Evolutionary conservation across 257 asterid genomes (phyloP).

Genomic region (Haberlea rhodopensis): DNA sequence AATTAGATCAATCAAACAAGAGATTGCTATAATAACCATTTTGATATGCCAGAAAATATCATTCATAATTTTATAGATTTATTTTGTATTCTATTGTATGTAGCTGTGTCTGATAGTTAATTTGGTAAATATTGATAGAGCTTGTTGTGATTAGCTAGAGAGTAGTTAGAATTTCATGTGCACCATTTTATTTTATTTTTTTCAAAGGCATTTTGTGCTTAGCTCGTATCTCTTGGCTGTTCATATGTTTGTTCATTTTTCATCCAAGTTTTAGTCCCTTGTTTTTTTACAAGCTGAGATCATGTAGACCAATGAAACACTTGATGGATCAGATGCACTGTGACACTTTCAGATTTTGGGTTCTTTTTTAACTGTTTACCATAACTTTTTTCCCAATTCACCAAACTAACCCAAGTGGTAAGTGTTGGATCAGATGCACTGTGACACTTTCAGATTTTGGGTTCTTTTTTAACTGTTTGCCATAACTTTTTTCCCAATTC

Average conservation of each 20-base stretch:
- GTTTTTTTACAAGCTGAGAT: slow-evolving; percentile 31
- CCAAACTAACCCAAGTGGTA: no score
- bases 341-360: not conserved
- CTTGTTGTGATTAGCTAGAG: no score
- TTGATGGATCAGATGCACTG: not conserved
- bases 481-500: no score
- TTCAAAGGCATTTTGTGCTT: slow-evolving; percentile 39
- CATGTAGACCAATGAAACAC: slow-evolving; percentile 9
- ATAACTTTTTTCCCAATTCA: no score
- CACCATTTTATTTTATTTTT: not conserved
- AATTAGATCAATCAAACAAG: no score
- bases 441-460: not conserved
- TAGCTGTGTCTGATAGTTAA: no score
- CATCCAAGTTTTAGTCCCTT: slow-evolving; percentile 28
- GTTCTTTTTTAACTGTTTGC: no score
- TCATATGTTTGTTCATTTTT: slow-evolving; percentile 36
- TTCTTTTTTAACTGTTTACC: no score
- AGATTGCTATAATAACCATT: no score
- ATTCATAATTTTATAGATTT: not conserved
- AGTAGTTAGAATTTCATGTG: slow-evolving; percentile 22
- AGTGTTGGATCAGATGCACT: not conserved
- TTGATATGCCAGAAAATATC: no score
- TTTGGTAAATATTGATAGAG: no score
- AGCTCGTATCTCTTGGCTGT: slow-evolving; percentile 42
- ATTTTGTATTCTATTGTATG: no score